These are phyloP conservation scores for Mangifera indica DNA, from an alignment of 345 rosid species.

Conservation along the genomic window DNA sequence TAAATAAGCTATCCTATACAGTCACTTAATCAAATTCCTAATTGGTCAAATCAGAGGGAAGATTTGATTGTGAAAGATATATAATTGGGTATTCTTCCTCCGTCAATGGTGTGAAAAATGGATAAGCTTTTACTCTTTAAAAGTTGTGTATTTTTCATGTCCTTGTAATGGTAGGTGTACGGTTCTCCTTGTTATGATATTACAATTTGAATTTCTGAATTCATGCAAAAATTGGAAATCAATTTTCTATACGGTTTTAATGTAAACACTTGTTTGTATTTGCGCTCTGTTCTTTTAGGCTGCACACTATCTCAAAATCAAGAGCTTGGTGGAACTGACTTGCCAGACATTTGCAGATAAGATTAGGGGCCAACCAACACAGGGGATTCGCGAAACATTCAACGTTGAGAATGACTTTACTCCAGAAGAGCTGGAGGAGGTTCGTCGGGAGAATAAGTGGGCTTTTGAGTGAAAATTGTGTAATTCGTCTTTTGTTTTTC, in stretches of 20 bases:
- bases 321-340: conserved; percentile 59
- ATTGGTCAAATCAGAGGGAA: too few species aligned
- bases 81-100: too few species aligned
- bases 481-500: not conserved
- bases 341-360: conserved; percentile 72
- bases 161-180: not conserved
- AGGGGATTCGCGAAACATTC: conserved; percentile 52
- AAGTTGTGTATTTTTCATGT: not conserved
- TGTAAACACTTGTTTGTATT: too few species aligned
- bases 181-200: too few species aligned
- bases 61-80: too few species aligned
- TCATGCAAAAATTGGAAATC: not conserved
- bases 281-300: conserved; percentile 40
- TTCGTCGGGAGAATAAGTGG: conserved; percentile 72
- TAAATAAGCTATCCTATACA: too few species aligned
- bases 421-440: conserved; percentile 61
- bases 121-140: too few species aligned
- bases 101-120: too few species aligned
- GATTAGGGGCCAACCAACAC: conserved; percentile 66
- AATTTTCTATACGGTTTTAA: too few species aligned
- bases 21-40: too few species aligned
- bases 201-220: not conserved
- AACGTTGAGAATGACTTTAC: conserved; percentile 67
- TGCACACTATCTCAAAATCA: conserved; percentile 70
- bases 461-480: conserved; percentile 56